Evolutionary conservation across 2,329 filamentous ascomycete genomes (phyloP), one percentile per base, ranked within the genome.

Genomic region (Berkeleyomyces basicola): DNA sequence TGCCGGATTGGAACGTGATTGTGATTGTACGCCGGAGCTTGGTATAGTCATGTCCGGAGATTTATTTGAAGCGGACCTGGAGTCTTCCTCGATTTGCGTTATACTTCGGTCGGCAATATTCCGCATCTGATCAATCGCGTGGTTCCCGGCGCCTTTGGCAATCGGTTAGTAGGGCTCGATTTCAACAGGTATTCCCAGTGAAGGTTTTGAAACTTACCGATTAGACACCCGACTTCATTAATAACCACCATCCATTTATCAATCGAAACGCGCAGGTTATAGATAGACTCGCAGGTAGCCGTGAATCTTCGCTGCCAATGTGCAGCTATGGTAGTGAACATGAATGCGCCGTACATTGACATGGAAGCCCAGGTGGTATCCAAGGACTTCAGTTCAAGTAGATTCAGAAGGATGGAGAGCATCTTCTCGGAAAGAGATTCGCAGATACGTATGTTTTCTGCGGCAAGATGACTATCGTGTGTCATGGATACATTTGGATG

Each of bases 341-440:
- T 84, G 36, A 86, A 86, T 51, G 85, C 82, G 10, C 88, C 78
- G 68, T 88, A 89, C 4, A 88, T 79, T 0, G 87, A 84, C 58
- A 83, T 78, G 58, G 86, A 85, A 68, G 88, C 87, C 86, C 87
- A 91, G 0, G 87, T 89, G 1, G 86, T 88, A 69, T 92, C 88
- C 3, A 91, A 74, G 53, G 82, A 83, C 68, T 86, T 87, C 63
- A 84, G 75, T 67, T 78, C 78, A 64, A 82, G 79, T 58, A 91
- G 72, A 61, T 82, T 76, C 31, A 77, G 76, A 4, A 84, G 81
- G 36, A 79, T 77, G 31, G 77, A 75, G 2, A 91, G 75, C 72
- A 90, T 82, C 65, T 84, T 79, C 57, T 80, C 78, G 4, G 85
- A 80, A 7, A 82, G 82, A 58, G 84, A 79, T 42, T 88, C 80